Percentiles rank a stretch among this genome's conserved stretches.
Conservation (phyloP, 768 basidiomycete species). For the Coprinopsis sp. region DNA sequence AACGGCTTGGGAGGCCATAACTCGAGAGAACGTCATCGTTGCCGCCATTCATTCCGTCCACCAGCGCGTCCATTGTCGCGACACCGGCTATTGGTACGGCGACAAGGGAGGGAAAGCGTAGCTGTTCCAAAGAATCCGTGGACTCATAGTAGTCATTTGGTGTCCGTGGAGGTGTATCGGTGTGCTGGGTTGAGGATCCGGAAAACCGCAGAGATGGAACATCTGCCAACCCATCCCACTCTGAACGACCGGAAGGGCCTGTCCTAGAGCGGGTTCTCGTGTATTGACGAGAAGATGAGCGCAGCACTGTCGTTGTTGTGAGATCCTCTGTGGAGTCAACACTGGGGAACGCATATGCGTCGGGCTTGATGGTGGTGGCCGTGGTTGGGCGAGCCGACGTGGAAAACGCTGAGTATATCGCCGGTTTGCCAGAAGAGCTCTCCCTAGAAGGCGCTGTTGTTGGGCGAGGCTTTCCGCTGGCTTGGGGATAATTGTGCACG, state of each 20-base stretch:
- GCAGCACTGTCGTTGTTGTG: conserved; percentile 17
- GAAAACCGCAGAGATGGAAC: conserved; percentile 59
- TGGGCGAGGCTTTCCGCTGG: no score
- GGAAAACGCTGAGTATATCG: conserved; percentile 10
- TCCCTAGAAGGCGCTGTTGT: conserved; percentile 21
- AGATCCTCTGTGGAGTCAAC: conserved; percentile 30
- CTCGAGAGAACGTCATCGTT: conserved; percentile 42
- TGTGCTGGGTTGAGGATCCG: conserved; percentile 60
- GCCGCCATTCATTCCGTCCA: conserved; percentile 84
- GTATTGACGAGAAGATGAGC: conserved; percentile 26
- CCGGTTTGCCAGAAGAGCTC: conserved; percentile 3
- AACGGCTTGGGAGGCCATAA: conserved; percentile 41
- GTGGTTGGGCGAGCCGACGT: conserved; percentile 1
- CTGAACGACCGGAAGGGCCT: conserved; percentile 47
- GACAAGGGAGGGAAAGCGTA: conserved; percentile 58
- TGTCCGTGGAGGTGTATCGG: conserved; percentile 69
- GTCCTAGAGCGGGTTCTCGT: conserved; percentile 52
- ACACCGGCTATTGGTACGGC: conserved; percentile 76
- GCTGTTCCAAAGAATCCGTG: conserved; percentile 39
- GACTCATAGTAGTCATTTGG: conserved; percentile 46
- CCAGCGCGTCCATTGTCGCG: conserved; percentile 83
- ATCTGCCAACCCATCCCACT: conserved; percentile 38
- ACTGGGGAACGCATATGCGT: conserved; percentile 40
- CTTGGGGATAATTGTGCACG: no score
- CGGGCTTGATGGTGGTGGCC: conserved; percentile 12